A percentile compares a stretch with the other conserved stretches of the same genome.
phyloP scores from a whole-genome alignment of 352 stramenopile genomes.

The Pythium angustatum region DNA sequence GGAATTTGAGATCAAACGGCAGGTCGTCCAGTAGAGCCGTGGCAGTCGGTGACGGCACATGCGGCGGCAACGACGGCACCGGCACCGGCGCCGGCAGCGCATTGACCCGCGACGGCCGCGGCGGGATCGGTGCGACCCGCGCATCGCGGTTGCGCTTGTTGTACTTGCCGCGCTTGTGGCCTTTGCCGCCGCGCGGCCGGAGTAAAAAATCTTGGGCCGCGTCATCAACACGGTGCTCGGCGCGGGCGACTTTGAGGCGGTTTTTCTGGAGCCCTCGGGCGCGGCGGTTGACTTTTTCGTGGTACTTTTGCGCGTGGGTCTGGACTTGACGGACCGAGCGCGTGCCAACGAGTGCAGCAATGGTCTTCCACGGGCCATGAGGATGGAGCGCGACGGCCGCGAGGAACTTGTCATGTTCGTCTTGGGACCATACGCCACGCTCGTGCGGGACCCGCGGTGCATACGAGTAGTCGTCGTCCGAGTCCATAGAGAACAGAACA shows the following conservation, averaged over 20 bases:
- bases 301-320: constrained; percentile 29
- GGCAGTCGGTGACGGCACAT: background rate
- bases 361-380: constrained; percentile 19
- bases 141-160: constrained; percentile 18
- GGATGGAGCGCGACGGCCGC: constrained; percentile 27
- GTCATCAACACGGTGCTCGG: constrained; percentile 25
- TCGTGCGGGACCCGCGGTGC: background rate
- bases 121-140: constrained; percentile 10
- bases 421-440: constrained; percentile 27
- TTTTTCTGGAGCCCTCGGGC: constrained; percentile 22
- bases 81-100: background rate
- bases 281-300: constrained; percentile 25
- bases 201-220: constrained; percentile 15
- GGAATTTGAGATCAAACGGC: no score
- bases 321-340: constrained; percentile 25
- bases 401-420: constrained; percentile 34
- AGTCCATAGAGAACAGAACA: constrained; percentile 6
- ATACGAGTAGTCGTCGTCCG: constrained; percentile 4
- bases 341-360: constrained; percentile 19
- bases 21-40: no score
- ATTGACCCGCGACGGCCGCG: background rate
- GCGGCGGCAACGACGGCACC: background rate
- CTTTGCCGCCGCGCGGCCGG: constrained; percentile 15
- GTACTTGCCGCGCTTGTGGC: constrained; percentile 19
- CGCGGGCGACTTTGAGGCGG: constrained; percentile 9